Evolutionary conservation across 2,329 filamentous ascomycete species (phyloP).

Genomic region (Epichloe brachyelytri): DNA sequence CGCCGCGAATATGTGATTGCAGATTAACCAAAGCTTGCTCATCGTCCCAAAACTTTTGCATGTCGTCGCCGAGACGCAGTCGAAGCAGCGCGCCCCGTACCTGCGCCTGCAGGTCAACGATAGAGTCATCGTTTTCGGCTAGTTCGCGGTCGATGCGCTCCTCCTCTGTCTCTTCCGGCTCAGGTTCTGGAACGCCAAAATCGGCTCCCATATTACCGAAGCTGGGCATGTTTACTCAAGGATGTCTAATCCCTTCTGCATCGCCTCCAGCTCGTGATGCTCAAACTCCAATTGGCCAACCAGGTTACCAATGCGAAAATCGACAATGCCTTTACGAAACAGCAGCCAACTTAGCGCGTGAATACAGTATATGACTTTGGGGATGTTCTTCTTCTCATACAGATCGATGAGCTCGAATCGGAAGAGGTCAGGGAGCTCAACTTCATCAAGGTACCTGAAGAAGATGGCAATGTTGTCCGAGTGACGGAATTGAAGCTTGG

Average conservation of each 20-base stretch:
- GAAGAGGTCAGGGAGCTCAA: conserved; percentile 89
- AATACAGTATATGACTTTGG: conserved; percentile 98
- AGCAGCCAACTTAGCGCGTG: conserved; percentile 96
- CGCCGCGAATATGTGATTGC: conserved; percentile 76
- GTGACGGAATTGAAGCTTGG: conserved; percentile 82
- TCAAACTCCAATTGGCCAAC: conserved; percentile 96
- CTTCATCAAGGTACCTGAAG: conserved; percentile 83
- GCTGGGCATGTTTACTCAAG: conserved; percentile 88
- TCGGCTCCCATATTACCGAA: conserved; percentile 96
- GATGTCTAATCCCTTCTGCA: conserved; percentile 93
- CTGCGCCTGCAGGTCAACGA: conserved; percentile 77
- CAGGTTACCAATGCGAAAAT: conserved; percentile 91
- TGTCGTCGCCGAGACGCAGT: conserved; percentile 62
- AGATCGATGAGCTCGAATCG: conserved; percentile 94
- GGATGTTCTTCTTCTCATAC: conserved; percentile 99
- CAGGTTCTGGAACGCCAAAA: conserved; percentile 68
- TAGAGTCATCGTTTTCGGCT: conserved; percentile 55
- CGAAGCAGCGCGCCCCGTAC: conserved; percentile 69
- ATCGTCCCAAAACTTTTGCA: conserved; percentile 82
- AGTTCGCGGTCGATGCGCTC: conserved; percentile 76
- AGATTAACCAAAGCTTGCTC: conserved; percentile 69
- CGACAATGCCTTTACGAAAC: conserved; percentile 85
- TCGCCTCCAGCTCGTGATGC: conserved; percentile 91
- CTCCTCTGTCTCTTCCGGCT: conserved; percentile 79
- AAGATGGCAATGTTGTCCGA: conserved; percentile 97